Conservation (phyloP, 768 basidiomycete species). For the Candolleomyces aberdarensis region DNA sequence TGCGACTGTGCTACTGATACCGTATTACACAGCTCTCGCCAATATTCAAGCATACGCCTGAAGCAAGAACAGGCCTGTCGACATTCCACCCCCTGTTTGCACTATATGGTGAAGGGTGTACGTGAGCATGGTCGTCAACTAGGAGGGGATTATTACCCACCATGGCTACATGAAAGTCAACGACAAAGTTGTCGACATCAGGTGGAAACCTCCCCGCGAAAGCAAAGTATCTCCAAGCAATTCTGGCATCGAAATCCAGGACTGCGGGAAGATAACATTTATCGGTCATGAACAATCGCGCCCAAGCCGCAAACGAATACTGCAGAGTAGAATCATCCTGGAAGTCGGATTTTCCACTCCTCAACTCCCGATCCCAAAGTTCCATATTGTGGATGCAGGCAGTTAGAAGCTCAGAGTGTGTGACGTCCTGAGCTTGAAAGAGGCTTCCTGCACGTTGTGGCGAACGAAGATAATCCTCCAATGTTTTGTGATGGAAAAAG, state of each 20-base stretch:
- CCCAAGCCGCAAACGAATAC: neutral
- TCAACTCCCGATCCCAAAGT: neutral
- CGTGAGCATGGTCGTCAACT: no score
- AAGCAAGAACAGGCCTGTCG: no score
- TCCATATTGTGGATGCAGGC: neutral
- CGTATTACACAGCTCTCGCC: no score
- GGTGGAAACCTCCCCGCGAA: no score
- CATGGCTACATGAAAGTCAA: no score
- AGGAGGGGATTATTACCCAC: no score
- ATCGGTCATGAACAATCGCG: neutral
- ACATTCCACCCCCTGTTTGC: no score
- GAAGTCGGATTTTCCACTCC: neutral
- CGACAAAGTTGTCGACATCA: no score
- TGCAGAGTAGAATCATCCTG: neutral
- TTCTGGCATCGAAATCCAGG: neutral
- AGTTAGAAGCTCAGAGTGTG: neutral
- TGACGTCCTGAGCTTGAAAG: neutral
- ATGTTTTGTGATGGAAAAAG: neutral
- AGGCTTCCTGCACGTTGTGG: neutral
- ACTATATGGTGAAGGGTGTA: no score
- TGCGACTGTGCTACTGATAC: no score
- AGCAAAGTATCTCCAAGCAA: no score
- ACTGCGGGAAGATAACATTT: neutral
- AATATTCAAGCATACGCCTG: no score
- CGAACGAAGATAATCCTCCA: neutral